A percentile compares a stretch with the other conserved stretches of the same genome.
Conservation (phyloP, 306 rosid species). For the Rubus idaeus region DNA sequence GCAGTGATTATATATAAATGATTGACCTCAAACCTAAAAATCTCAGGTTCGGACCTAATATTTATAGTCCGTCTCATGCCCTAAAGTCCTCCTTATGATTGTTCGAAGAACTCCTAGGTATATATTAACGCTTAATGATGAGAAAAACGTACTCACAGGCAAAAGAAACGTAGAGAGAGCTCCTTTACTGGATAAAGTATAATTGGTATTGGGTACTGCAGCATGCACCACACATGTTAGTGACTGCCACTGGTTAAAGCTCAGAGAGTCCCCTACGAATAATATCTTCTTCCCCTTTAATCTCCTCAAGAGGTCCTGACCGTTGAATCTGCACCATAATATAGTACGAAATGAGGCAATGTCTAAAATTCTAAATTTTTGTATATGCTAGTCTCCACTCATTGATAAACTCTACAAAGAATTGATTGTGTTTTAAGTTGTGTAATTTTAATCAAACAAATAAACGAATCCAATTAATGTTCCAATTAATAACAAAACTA, state of each 20-base stretch:
- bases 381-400: too few species aligned
- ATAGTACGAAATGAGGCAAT: not conserved
- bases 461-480: not conserved
- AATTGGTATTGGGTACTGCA: constrained; percentile 36
- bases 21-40: not conserved
- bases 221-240: constrained; percentile 45
- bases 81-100: too few species aligned
- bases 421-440: too few species aligned
- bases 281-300: constrained; percentile 42
- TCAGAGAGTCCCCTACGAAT: constrained; percentile 54
- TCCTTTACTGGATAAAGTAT: constrained; percentile 22
- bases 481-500: too few species aligned
- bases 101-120: too few species aligned
- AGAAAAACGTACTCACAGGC: constrained; percentile 20
- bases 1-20: not conserved
- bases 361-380: not conserved
- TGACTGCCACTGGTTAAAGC: constrained; percentile 54
- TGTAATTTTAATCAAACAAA: not conserved
- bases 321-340: constrained; percentile 30
- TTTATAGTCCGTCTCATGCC: too few species aligned
- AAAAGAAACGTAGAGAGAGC: constrained; percentile 26
- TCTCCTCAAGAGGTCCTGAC: constrained; percentile 32
- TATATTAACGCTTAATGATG: too few species aligned
- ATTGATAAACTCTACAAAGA: too few species aligned
- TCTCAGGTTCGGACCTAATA: not conserved